Conservation (phyloP, 2,329 filamentous ascomycete species). For the Leptosphaerulina australis region DNA sequence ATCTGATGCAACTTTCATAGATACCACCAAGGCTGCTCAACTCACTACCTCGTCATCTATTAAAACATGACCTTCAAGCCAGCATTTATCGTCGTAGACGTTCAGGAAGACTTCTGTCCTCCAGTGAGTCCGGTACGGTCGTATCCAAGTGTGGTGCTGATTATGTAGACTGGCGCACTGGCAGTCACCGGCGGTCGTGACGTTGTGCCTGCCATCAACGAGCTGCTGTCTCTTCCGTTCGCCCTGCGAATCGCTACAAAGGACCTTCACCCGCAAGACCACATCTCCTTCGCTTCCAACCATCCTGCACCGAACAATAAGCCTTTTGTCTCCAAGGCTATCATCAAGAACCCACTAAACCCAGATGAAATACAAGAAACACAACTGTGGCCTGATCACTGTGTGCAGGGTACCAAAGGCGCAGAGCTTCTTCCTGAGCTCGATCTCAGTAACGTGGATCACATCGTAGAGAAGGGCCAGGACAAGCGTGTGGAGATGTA, state of each 20-base stretch:
- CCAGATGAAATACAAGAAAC: constrained; percentile 67
- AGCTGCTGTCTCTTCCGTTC: constrained; percentile 74
- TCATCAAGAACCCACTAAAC: constrained; percentile 71
- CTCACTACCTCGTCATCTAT: not conserved
- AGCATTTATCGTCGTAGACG: constrained; percentile 78
- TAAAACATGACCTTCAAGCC: constrained; percentile 46
- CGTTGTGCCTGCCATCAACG: constrained; percentile 74
- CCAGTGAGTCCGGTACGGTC: constrained; percentile 64
- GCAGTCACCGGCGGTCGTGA: constrained; percentile 76
- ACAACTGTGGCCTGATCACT: constrained; percentile 88
- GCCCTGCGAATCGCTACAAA: constrained; percentile 80
- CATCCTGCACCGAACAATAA: constrained; percentile 67
- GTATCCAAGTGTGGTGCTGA: constrained; percentile 19
- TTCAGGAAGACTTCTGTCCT: constrained; percentile 94
- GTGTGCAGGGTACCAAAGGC: constrained; percentile 75
- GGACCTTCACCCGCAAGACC: constrained; percentile 83
- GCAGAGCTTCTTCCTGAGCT: constrained; percentile 77
- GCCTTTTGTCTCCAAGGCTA: constrained; percentile 70
- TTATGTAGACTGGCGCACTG: constrained; percentile 75
- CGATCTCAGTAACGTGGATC: constrained; percentile 63
- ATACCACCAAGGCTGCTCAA: not conserved
- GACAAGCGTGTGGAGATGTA: constrained; percentile 86
- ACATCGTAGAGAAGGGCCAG: constrained; percentile 77
- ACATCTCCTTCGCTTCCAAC: constrained; percentile 88
- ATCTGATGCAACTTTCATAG: constrained; percentile 9